Percentiles rank a stretch among this genome's conserved stretches.
Conservation (phyloP, 2,329 filamentous ascomycete genomes). For the Cladophialophora chaetospira region DNA sequence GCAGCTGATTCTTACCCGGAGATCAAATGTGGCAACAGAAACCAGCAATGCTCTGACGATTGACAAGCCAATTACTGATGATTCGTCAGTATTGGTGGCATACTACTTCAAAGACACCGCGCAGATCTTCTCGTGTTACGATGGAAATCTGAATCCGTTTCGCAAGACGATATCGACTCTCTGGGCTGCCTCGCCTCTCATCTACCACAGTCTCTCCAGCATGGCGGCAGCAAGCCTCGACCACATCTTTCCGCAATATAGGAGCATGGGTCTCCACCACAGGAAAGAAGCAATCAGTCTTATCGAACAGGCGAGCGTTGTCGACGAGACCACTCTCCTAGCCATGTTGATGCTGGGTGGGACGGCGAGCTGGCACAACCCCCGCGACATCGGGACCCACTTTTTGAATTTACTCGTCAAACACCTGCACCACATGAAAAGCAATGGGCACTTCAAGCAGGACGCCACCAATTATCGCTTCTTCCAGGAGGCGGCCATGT, state of each 20-base stretch:
- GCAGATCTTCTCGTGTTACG: conserved; percentile 64
- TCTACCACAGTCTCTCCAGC: conserved; percentile 64
- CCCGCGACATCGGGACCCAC: conserved; percentile 59
- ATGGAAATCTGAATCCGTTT: conserved; percentile 64
- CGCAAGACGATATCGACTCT: conserved; percentile 59
- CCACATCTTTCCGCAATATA: conserved; percentile 59
- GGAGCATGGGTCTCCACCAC: no score
- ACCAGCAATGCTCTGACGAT: no score
- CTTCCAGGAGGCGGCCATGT: conserved; percentile 58
- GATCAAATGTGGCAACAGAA: no score
- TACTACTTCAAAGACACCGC: conserved; percentile 67
- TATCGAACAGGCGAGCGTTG: conserved; percentile 32
- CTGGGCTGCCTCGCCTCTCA: conserved; percentile 60
- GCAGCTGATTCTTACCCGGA: no score
- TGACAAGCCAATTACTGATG: conserved; percentile 39
- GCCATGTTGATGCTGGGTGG: conserved; percentile 61
- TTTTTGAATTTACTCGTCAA: conserved; percentile 1
- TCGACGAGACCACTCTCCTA: conserved; percentile 55
- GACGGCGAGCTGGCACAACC: conserved; percentile 62
- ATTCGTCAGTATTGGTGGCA: conserved; percentile 60
- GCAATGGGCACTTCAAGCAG: conserved; percentile 27
- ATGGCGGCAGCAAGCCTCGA: conserved; percentile 65
- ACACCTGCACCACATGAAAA: conserved; percentile 9
- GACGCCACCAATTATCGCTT: conserved; percentile 45
- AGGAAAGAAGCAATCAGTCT: no score